Base-by-base conservation (phyloP, 2,329 filamentous ascomycete species). In the Stemphylium beticola region DNA sequence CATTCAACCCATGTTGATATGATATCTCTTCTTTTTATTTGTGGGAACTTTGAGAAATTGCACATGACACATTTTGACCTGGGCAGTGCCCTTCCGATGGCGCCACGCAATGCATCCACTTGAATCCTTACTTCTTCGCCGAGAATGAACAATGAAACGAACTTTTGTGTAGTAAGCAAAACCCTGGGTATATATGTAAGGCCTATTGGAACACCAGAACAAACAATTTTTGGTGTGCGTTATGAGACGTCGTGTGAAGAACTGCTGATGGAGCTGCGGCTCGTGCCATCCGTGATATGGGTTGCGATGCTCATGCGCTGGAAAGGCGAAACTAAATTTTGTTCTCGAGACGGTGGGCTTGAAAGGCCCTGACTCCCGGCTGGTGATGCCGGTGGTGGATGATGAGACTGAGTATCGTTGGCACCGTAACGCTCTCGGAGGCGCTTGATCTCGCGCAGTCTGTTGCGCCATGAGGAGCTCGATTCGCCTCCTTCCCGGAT, bases 401-500 rank as follows among this genome's bases (percentile, higher is more conserved):
- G 52, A 11, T 57, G 43, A 18, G 57, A 31, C 1, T 61, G 52
- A 2, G 55, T 22, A 14, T 66, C 59, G 32, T 45, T 53, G 15
- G 60, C 62, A 1, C 69, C 66, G 31, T 74, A 71, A 24, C 73
- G 85, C 54, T 96, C 91, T 24, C 92, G 86, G 44, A 99, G 82
- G 39, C 87, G 85, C 71, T 89, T 89, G 71, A 99, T 96, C 72
- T 93, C 90, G 43, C 90, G 86, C 11, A 98, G 83, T 43, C 95
- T 87, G 65, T 89, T 91, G 54, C 92, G 87, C 95, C 95, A 98
- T 8, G 91, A 91, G 10, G 92, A 95, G 26, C 95, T 83, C 68
- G 96, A 88, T 73, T 96, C 92, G 52, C 89, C 89, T 5, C 88
- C 89, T 60, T 89, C 85, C 41, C 87, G 83, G 67, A 86, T 87